Evolutionary conservation across 805 yeast genomes (phyloP).

Genomic region (Spathaspora boniae): DNA sequence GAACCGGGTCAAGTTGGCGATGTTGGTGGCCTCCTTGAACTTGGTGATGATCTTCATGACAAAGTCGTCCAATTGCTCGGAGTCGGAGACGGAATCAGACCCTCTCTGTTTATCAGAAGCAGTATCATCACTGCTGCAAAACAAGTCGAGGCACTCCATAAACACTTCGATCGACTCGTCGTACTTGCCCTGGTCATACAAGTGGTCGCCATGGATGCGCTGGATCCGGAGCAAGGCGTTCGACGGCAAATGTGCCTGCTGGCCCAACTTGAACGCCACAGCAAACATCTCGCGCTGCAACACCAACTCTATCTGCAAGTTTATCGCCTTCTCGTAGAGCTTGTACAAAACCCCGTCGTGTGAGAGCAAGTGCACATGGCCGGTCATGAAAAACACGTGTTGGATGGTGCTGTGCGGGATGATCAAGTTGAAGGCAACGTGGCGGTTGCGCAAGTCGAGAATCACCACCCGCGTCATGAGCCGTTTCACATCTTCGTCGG

Average conservation of each 20-base stretch:
- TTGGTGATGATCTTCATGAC: constrained; percentile 75
- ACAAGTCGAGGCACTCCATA: constrained; percentile 40
- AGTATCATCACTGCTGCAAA: constrained; percentile 6
- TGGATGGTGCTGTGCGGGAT: constrained; percentile 59
- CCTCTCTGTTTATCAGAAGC: constrained; percentile 9
- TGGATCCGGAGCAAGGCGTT: constrained; percentile 27
- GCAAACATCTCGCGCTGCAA: constrained; percentile 67
- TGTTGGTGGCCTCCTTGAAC: constrained; percentile 74
- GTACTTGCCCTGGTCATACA: constrained; percentile 62
- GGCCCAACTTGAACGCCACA: constrained; percentile 69
- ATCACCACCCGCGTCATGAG: constrained; percentile 57
- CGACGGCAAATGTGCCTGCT: constrained; percentile 26
- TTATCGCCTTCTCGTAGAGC: constrained; percentile 60
- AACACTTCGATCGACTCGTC: constrained; percentile 75
- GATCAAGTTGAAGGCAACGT: constrained; percentile 64
- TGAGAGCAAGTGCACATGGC: constrained; percentile 57
- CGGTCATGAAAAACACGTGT: constrained; percentile 56
- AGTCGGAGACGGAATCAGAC: constrained; percentile 11
- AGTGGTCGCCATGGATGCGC: constrained; percentile 62
- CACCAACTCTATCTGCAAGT: constrained; percentile 66
- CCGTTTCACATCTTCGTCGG: constrained; percentile 30
- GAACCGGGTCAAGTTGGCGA: constrained; percentile 59
- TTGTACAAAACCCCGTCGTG: constrained; percentile 73
- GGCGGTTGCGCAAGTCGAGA: constrained; percentile 66
- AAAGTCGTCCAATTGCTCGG: constrained; percentile 32